Percentiles rank a stretch among this genome's conserved stretches.
These are phyloP conservation scores for Gonium pectorale DNA, from an alignment of 139 green algal species.

Conservation along the genomic window DNA sequence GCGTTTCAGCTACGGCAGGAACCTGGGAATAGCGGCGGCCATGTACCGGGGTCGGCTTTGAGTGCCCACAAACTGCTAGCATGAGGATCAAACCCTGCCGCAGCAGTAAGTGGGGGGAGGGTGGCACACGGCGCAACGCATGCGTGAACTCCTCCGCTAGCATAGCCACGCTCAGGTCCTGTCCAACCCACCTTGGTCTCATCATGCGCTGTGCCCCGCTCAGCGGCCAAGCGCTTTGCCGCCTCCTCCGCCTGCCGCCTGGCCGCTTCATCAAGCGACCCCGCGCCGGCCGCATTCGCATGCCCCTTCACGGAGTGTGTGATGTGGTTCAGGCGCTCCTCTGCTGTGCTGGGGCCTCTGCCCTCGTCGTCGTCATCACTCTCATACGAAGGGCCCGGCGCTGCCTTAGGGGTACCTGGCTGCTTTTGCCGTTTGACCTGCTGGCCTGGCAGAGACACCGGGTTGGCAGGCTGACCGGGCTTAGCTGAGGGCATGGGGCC, in stretches of 20 bases:
- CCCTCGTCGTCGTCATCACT: slow-evolving; percentile 19
- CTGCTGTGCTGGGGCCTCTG: background rate
- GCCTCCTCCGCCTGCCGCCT: slow-evolving; percentile 30
- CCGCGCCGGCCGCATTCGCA: slow-evolving; percentile 5
- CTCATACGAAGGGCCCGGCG: slow-evolving; percentile 30
- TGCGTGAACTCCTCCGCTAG: no score
- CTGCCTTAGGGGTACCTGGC: background rate
- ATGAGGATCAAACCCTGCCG: no score
- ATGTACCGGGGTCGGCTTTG: no score
- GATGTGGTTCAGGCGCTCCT: slow-evolving; percentile 29
- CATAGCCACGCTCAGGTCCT: background rate
- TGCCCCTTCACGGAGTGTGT: slow-evolving; percentile 22
- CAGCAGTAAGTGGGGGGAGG: no score
- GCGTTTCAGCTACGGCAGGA: no score
- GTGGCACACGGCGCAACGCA: no score
- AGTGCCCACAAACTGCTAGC: no score
- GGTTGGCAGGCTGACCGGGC: slow-evolving; percentile 16
- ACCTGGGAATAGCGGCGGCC: no score
- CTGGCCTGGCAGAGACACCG: background rate
- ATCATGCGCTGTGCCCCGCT: no score
- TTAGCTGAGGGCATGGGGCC: background rate
- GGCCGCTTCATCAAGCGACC: background rate
- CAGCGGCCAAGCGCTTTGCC: background rate
- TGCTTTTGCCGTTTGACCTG: background rate
- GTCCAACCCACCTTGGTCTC: background rate